phyloP scores from a whole-genome alignment of 2,329 filamentous ascomycete species.

The Trichoderma sp. region DNA sequence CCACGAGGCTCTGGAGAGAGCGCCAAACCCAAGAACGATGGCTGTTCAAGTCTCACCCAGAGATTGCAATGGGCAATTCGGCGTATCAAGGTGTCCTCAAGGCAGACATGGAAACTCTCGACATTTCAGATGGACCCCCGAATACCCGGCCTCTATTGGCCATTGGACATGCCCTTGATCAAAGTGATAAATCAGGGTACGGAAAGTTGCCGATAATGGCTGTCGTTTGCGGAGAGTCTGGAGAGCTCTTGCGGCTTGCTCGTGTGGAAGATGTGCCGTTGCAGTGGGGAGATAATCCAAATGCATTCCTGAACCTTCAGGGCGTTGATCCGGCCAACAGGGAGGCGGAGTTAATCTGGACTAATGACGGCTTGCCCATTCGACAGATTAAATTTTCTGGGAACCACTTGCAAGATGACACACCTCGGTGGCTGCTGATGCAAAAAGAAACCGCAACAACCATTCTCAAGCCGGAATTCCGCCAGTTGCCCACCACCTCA shows the following conservation, averaged over 20 bases:
- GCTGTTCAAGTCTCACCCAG: conserved; percentile 50
- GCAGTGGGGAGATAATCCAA: conserved; percentile 50
- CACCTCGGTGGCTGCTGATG: conserved; percentile 50
- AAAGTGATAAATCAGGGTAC: conserved; percentile 29
- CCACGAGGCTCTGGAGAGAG: conserved; percentile 31
- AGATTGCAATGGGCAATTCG: conserved; percentile 43
- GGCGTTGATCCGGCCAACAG: conserved; percentile 40
- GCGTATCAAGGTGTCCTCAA: conserved; percentile 33
- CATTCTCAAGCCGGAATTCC: conserved; percentile 51
- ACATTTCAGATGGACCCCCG: conserved; percentile 27
- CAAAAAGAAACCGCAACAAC: conserved; percentile 52
- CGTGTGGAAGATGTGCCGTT: conserved; percentile 49
- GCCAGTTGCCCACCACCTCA: conserved; percentile 22
- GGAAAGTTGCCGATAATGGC: conserved; percentile 40
- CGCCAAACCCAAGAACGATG: conserved; percentile 44
- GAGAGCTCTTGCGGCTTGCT: conserved; percentile 56
- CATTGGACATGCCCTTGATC: conserved; percentile 52
- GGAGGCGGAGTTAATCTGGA: conserved; percentile 53
- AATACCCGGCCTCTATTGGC: conserved; percentile 44
- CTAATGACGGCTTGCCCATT: conserved; percentile 49
- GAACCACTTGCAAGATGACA: conserved; percentile 36
- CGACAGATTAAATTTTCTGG: conserved; percentile 49
- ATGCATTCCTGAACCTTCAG: conserved; percentile 46
- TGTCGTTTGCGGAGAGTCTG: conserved; percentile 53
- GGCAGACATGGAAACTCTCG: conserved; percentile 36